Base-by-base conservation (phyloP, 2,329 filamentous ascomycete species). In the Dendrostoma leiphaemia region DNA sequence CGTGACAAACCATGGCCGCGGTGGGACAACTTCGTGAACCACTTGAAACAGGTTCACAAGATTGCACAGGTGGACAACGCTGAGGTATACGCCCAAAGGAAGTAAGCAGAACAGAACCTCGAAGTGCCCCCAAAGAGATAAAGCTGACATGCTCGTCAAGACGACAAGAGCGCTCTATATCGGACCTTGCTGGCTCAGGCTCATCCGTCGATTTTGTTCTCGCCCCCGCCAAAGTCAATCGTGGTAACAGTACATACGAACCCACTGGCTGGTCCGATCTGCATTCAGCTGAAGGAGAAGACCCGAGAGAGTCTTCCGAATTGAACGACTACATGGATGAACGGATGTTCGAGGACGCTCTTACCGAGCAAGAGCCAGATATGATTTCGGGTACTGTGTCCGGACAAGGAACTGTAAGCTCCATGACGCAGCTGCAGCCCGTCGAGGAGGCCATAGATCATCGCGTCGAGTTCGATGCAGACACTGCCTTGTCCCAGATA, bases 11-110 rank as follows among this genome's bases (percentile, higher is more conserved):
- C 79, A 32, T 96, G 90, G 90, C 87, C 88, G 1, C 82, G 92
- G 21, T 76, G 86, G 48, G 92, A 97, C 69, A 97, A 97, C 64
- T 96, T 96, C 68, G 86, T 86, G 57, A 84, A 87, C 32, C 92
- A 97, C 65, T 77, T 96, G 43, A 76, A 73, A 47, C 81, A 86
- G 10, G 83, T 90, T 63, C 91, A 96, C 66, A 58, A 60, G 0
- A 66, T 68, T 3, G 26, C 65, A 1, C 65, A 56, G 3, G 56
- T 66, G 3, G 74, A 75, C 2, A 69, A 71, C 17, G 70, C 75
- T 29, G 64, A 67, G 19, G 37, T 61, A 12, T 80, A 61, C 47
- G 47, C 63, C 15, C 58, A 63, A 49, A 62, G 10, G 40, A 46
- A 59, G 70, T 73, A 58, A 55, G 61, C 57, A 31, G 2, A 17